These are phyloP conservation scores for Monosporascus sp. DNA, from an alignment of 2,329 filamentous ascomycete genomes.

Conservation along the genomic window DNA sequence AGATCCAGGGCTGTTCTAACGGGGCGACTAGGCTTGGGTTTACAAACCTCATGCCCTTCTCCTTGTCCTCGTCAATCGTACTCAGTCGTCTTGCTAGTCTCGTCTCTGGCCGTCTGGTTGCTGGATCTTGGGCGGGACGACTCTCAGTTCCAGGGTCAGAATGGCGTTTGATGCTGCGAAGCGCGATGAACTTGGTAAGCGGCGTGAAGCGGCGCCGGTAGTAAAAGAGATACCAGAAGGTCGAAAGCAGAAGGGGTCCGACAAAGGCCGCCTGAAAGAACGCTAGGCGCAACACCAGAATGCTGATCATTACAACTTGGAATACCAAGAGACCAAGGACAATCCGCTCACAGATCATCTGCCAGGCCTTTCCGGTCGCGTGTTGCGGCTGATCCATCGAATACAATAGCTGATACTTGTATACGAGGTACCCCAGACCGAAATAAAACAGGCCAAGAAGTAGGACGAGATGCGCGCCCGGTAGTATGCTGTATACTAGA, in stretches of 20 bases:
- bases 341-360: slow-evolving; percentile 90
- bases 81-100: slow-evolving; percentile 47
- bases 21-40: slow-evolving; percentile 69
- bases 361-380: slow-evolving; percentile 89
- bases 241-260: slow-evolving; percentile 69
- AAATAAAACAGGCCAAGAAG: slow-evolving; percentile 82
- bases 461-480: slow-evolving; percentile 73
- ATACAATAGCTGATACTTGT: slow-evolving; percentile 96
- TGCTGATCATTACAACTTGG: slow-evolving; percentile 84
- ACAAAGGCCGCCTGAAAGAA: slow-evolving; percentile 69
- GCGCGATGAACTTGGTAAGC: slow-evolving; percentile 84
- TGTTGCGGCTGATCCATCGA: slow-evolving; percentile 97
- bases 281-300: slow-evolving; percentile 69
- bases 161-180: slow-evolving; percentile 72
- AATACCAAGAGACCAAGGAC: slow-evolving; percentile 83
- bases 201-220: slow-evolving; percentile 79
- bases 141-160: slow-evolving; percentile 43
- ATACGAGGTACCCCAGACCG: slow-evolving; percentile 75
- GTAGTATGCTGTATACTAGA: slow-evolving; percentile 86
- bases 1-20: slow-evolving; percentile 68
- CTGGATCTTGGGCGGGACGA: slow-evolving; percentile 35
- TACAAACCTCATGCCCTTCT: slow-evolving; percentile 64
- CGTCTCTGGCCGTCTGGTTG: slow-evolving; percentile 25
- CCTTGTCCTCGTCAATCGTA: slow-evolving; percentile 67
- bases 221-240: slow-evolving; percentile 84